A percentile compares a stretch with the other conserved stretches of the same genome.
Conservation (phyloP, 768 basidiomycete species). For the Pulveroboletus sp. region DNA sequence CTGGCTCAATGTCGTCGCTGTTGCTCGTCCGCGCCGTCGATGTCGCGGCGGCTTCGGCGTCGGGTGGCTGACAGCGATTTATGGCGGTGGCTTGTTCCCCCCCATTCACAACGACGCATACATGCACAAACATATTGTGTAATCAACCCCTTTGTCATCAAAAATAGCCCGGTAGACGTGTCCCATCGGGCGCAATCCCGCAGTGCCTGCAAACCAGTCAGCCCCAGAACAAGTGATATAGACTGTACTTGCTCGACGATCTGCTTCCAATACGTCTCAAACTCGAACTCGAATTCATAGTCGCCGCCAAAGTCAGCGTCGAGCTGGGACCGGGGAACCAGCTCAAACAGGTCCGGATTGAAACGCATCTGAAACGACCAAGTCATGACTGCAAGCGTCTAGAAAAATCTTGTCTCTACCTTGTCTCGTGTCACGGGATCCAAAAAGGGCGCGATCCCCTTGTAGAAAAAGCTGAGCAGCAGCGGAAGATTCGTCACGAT, state of each 20-base stretch:
- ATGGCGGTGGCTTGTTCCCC: constrained; percentile 22
- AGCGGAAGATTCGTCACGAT: constrained; percentile 79
- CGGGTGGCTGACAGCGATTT: constrained; percentile 28
- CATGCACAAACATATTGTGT: constrained; percentile 22
- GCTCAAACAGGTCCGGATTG: constrained; percentile 77
- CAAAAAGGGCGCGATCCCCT: constrained; percentile 81
- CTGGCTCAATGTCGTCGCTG: not conserved
- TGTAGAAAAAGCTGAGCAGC: constrained; percentile 75
- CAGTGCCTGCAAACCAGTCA: constrained; percentile 43
- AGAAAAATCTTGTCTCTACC: constrained; percentile 37
- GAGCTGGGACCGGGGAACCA: constrained; percentile 72
- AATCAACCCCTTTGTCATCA: constrained; percentile 25
- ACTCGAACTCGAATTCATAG: constrained; percentile 71
- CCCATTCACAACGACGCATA: constrained; percentile 6
- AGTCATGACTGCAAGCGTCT: constrained; percentile 3
- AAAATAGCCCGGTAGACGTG: constrained; percentile 37
- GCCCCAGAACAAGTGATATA: not conserved
- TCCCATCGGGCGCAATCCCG: constrained; percentile 55
- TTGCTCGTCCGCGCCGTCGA: constrained; percentile 8
- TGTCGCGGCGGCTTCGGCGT: constrained; percentile 17
- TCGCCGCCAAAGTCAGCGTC: constrained; percentile 84
- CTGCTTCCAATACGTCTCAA: constrained; percentile 75
- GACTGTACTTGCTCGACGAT: constrained; percentile 54
- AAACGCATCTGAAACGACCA: constrained; percentile 66
- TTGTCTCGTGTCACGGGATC: constrained; percentile 89